These are phyloP conservation scores for Annulohypoxylon bovei DNA, from an alignment of 495 filamentous ascomycete species.

Conservation along the genomic window DNA sequence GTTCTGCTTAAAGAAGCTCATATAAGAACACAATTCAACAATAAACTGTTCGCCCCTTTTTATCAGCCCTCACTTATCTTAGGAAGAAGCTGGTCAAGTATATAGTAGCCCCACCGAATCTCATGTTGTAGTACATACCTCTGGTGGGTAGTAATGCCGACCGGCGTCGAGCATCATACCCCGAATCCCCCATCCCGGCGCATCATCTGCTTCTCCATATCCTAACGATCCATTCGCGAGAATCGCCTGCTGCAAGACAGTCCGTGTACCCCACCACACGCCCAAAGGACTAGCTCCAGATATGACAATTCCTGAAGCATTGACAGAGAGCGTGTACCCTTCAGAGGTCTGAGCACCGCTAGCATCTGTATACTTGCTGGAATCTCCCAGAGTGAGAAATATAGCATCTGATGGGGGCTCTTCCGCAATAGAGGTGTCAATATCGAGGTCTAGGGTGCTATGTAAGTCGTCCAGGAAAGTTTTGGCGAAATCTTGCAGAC, in stretches of 20 bases:
- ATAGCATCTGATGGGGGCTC: constrained; percentile 46
- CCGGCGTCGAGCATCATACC: constrained; percentile 62
- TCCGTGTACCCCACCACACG: constrained; percentile 63
- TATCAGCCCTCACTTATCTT: background rate
- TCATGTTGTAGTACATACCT: constrained; percentile 30
- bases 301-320: constrained; percentile 52
- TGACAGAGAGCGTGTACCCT: constrained; percentile 57
- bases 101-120: too few species aligned
- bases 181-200: constrained; percentile 60
- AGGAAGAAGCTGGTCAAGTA: background rate
- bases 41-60: constrained; percentile 49
- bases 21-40: constrained; percentile 61
- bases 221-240: constrained; percentile 48
- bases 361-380: constrained; percentile 53
- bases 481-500: constrained; percentile 53
- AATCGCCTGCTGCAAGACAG: constrained; percentile 59
- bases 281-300: constrained; percentile 62
- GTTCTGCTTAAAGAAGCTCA: constrained; percentile 67
- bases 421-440: constrained; percentile 38
- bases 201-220: constrained; percentile 53
- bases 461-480: constrained; percentile 56
- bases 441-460: constrained; percentile 41
- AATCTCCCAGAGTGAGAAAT: constrained; percentile 57
- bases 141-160: constrained; percentile 61
- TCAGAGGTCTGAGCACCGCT: constrained; percentile 56